These are phyloP conservation scores for Pseudogymnoascus sp. DNA, from an alignment of 2,329 filamentous ascomycete genomes.

Conservation along the genomic window DNA sequence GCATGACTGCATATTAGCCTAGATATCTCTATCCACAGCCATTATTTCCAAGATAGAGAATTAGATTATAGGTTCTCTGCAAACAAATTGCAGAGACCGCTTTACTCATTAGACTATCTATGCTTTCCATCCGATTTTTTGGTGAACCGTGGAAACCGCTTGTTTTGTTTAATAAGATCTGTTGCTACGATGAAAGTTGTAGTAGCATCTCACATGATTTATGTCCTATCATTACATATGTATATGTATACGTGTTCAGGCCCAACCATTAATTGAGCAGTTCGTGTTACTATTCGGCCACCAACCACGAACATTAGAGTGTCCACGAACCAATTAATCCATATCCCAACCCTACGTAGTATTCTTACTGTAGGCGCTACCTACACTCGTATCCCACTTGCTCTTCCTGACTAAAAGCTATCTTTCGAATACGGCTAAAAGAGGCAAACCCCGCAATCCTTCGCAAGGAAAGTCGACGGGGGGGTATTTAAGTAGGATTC, in stretches of 20 bases:
- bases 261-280: too few species aligned
- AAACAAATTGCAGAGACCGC: not conserved
- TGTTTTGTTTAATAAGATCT: not conserved
- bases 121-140: not conserved
- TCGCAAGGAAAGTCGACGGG: not conserved
- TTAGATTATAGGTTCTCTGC: not conserved
- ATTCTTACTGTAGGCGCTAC: too few species aligned
- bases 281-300: too few species aligned
- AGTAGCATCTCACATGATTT: too few species aligned
- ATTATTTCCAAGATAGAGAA: not conserved
- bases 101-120: too few species aligned
- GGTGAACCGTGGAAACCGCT: not conserved
- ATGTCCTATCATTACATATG: too few species aligned
- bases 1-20: not conserved
- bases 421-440: not conserved
- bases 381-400: too few species aligned
- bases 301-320: too few species aligned
- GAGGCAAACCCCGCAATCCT: not conserved
- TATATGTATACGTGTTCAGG: too few species aligned
- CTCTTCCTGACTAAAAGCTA: too few species aligned
- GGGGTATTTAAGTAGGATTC: not conserved
- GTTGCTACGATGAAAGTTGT: not conserved
- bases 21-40: not conserved
- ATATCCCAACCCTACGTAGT: too few species aligned
- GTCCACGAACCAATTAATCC: too few species aligned